These are phyloP conservation scores for Tetramitus jugosus DNA, from an alignment of 208 protist species.

Conservation along the genomic window DNA sequence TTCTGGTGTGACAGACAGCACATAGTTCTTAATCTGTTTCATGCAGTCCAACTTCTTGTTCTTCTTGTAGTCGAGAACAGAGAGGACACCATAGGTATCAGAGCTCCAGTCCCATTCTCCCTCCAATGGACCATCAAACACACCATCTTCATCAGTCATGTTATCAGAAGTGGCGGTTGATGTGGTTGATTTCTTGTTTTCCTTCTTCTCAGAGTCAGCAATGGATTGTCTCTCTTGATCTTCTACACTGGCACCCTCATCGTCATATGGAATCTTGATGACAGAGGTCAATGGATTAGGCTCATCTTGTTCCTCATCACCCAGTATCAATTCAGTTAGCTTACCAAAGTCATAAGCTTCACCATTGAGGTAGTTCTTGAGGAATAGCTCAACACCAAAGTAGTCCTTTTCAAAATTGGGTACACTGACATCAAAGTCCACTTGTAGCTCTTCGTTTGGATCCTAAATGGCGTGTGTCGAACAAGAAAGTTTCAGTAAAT, in stretches of 20 bases:
- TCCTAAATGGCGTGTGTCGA: too few species aligned
- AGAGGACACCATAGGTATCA: background rate
- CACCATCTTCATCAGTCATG: constrained; percentile 7
- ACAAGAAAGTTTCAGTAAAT: too few species aligned
- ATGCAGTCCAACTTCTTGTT: constrained; percentile 1
- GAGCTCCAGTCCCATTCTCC: background rate
- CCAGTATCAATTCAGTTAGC: background rate
- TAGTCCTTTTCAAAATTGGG: constrained; percentile 10
- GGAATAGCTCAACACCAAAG: background rate
- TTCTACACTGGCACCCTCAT: background rate
- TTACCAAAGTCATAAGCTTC: background rate
- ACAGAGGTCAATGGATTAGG: background rate
- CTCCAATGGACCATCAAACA: too few species aligned
- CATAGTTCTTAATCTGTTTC: constrained; percentile 14
- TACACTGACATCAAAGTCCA: constrained; percentile 6
- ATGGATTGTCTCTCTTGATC: too few species aligned
- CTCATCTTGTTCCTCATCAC: constrained; percentile 8
- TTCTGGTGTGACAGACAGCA: background rate
- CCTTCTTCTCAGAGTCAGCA: background rate
- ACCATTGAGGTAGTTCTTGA: background rate
- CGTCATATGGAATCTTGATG: background rate
- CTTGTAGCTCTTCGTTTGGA: too few species aligned
- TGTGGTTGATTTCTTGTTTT: background rate
- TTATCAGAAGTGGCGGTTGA: background rate
- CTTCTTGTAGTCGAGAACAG: background rate